A percentile compares a stretch with the other conserved stretches of the same genome.
phyloP scores from a whole-genome alignment of 2,329 filamentous ascomycete species.

The Plectosphaerella cucumerina region DNA sequence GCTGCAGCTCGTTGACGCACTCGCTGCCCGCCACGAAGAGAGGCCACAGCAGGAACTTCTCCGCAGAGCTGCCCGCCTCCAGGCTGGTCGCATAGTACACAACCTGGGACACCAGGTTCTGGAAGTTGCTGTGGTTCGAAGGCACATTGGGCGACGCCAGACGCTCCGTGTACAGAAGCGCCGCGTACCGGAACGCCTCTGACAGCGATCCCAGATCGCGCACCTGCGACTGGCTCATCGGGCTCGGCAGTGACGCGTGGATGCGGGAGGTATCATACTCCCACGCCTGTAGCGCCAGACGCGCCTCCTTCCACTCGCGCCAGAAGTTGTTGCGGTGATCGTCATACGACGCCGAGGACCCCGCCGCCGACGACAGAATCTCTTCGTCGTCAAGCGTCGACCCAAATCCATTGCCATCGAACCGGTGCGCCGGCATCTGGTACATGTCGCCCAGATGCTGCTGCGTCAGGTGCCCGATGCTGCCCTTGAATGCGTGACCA shows the following conservation, averaged over 20 bases:
- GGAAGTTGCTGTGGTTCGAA: constrained; percentile 72
- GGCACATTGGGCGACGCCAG: constrained; percentile 73
- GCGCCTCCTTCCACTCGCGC: constrained; percentile 80
- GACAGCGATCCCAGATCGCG: constrained; percentile 77
- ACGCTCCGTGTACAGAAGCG: constrained; percentile 84
- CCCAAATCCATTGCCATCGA: constrained; percentile 66
- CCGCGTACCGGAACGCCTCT: constrained; percentile 85
- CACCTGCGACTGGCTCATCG: constrained; percentile 56
- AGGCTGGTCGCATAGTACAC: constrained; percentile 80
- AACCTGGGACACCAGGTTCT: constrained; percentile 76
- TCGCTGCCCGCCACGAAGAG: constrained; percentile 88
- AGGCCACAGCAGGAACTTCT: constrained; percentile 92
- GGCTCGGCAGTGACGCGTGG: constrained; percentile 43
- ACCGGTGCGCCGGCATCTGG: constrained; percentile 47
- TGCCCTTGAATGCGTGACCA: constrained; percentile 36
- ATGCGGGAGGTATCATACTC: constrained; percentile 60
- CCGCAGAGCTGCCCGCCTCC: constrained; percentile 64
- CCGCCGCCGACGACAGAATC: constrained; percentile 34
- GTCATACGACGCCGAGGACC: constrained; percentile 43
- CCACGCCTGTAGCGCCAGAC: constrained; percentile 74
- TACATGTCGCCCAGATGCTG: constrained; percentile 22
- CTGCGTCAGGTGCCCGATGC: constrained; percentile 17
- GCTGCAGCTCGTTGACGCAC: constrained; percentile 76
- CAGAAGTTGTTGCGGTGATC: constrained; percentile 68
- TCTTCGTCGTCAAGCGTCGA: constrained; percentile 53